Conservation (phyloP, 441 rosid genomes). For the Pelargonium citronellum region DNA sequence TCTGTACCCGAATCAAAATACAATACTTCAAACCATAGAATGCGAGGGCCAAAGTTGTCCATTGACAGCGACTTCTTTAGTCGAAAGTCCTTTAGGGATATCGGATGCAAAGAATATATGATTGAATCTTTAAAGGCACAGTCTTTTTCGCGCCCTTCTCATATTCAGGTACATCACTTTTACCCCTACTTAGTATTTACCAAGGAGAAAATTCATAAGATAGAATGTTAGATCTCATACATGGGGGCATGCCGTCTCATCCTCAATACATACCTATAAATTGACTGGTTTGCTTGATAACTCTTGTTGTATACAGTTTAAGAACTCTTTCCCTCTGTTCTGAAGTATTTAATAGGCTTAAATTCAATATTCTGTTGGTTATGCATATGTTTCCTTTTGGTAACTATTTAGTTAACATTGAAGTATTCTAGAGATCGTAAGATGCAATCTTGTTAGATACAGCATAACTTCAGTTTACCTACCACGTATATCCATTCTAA, state of each 20-base stretch:
- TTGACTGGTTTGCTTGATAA: not conserved
- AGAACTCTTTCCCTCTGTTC: no score
- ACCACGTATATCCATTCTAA: slow-evolving; percentile 9
- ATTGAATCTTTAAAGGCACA: slow-evolving; percentile 58
- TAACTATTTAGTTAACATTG: not conserved
- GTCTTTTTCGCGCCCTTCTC: slow-evolving; percentile 54
- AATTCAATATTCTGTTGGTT: no score
- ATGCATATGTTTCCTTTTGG: not conserved
- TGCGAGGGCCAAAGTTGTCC: slow-evolving; percentile 24
- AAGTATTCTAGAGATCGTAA: not conserved
- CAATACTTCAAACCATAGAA: slow-evolving; percentile 29
- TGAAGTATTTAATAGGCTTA: no score
- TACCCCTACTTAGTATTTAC: not conserved
- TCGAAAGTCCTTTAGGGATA: slow-evolving; percentile 51
- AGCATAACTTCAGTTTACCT: not conserved
- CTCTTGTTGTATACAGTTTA: not conserved
- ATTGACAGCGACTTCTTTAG: slow-evolving; percentile 57
- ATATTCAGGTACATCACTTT: slow-evolving; percentile 56
- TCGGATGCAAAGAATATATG: slow-evolving; percentile 65
- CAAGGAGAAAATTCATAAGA: not conserved
- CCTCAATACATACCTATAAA: not conserved
- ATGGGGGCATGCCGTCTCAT: not conserved
- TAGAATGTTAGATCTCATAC: not conserved
- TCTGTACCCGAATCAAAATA: slow-evolving; percentile 19
- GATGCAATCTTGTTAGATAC: not conserved